phyloP scores from a whole-genome alignment of 306 rosid genomes.

The Corylus avellana region DNA sequence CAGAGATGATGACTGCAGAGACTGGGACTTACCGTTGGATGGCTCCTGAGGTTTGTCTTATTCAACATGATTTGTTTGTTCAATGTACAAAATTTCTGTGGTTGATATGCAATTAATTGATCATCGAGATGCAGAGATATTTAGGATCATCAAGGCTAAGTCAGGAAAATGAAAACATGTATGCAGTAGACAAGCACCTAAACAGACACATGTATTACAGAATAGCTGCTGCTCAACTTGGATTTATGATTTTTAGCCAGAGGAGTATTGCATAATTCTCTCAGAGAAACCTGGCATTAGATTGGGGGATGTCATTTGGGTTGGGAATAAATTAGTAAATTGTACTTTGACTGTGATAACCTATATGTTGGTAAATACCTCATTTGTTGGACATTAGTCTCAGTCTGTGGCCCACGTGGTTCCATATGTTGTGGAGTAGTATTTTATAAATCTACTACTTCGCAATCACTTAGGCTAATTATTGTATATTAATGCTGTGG shows the following conservation, averaged over 20 bases:
- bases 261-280: neutral
- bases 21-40: constrained; percentile 98
- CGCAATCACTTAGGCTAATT: neutral
- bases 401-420: neutral
- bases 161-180: neutral
- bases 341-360: neutral
- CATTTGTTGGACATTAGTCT: neutral
- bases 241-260: neutral
- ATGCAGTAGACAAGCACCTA: neutral
- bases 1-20: constrained; percentile 99
- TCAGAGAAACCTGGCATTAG: neutral
- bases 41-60: constrained; percentile 86
- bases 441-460: neutral
- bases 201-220: neutral
- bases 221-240: neutral
- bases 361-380: neutral
- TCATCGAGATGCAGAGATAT: neutral
- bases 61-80: neutral
- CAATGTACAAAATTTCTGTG: neutral
- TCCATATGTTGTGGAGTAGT: neutral
- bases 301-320: neutral
- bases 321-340: neutral
- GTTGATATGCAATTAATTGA: constrained; percentile 4
- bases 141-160: neutral
- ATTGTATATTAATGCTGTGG: neutral